Conservation (phyloP, 805 yeast species). For the Ogataea siamensis region DNA sequence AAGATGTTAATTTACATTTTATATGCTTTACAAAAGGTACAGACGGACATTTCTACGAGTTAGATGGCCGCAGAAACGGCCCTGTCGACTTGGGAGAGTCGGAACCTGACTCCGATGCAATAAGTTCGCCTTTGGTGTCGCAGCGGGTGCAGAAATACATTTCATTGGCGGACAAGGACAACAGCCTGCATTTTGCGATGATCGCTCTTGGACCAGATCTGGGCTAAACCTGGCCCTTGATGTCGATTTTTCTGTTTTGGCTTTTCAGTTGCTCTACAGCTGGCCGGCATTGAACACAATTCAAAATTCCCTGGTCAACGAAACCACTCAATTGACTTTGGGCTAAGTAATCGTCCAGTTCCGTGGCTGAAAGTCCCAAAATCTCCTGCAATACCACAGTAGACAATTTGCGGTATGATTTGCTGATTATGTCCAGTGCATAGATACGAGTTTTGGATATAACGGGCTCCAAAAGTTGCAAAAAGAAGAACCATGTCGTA, state of each 20-base stretch:
- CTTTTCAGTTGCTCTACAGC: constrained; percentile 25
- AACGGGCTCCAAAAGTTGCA: constrained; percentile 47
- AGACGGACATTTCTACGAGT: constrained; percentile 66
- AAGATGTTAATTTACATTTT: constrained; percentile 67
- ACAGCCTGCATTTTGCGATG: constrained; percentile 66
- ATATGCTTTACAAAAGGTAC: constrained; percentile 61
- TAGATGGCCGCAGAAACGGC: constrained; percentile 85
- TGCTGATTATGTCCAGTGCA: constrained; percentile 54
- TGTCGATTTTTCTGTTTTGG: constrained; percentile 64
- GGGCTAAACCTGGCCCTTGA: constrained; percentile 80
- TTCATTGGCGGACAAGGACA: constrained; percentile 55
- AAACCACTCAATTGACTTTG: constrained; percentile 38
- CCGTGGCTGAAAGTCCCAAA: constrained; percentile 32
- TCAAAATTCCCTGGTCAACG: constrained; percentile 26
- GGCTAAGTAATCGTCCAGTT: constrained; percentile 43
- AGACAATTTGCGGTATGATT: constrained; percentile 51
- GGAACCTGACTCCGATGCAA: constrained; percentile 42
- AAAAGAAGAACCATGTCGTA: constrained; percentile 26
- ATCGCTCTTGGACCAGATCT: constrained; percentile 68
- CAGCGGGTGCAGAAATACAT: constrained; percentile 66
- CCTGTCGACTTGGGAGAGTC: constrained; percentile 59
- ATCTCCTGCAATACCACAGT: constrained; percentile 19
- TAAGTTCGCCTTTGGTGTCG: constrained; percentile 50
- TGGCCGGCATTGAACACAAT: constrained; percentile 26
- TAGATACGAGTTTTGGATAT: constrained; percentile 56